phyloP scores from a whole-genome alignment of 768 basidiomycete genomes.

The Rhodotorula sphaerocarpa region DNA sequence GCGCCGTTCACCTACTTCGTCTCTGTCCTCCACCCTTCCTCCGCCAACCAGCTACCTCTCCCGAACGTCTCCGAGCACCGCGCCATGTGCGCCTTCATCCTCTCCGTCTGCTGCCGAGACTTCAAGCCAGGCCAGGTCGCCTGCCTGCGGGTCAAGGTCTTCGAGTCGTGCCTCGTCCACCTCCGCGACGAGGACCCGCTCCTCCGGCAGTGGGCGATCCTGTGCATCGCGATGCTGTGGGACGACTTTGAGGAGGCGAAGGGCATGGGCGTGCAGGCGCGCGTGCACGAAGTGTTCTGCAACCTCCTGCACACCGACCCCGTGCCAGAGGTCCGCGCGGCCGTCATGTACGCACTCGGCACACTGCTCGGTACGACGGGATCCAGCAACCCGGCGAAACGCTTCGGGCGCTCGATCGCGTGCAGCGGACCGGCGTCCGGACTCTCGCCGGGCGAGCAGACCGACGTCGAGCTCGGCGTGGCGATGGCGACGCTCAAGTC shows the following conservation, averaged over 20 bases:
- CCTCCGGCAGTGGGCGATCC: conserved; percentile 82
- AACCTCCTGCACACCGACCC: conserved; percentile 64
- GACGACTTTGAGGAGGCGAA: conserved; percentile 84
- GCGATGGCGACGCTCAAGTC: conserved; percentile 82
- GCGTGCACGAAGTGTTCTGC: conserved; percentile 66
- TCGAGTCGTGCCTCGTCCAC: conserved; percentile 75
- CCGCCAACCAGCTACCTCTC: conserved; percentile 46
- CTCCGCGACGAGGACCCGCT: conserved; percentile 85
- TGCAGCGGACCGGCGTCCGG: conserved; percentile 25
- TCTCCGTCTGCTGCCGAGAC: conserved; percentile 80
- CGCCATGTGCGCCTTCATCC: conserved; percentile 97
- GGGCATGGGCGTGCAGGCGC: conserved; percentile 65
- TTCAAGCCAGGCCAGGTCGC: conserved; percentile 78
- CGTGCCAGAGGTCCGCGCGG: conserved; percentile 84
- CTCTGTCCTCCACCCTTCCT: conserved; percentile 55
- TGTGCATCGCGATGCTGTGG: conserved; percentile 95
- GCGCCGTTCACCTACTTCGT: conserved; percentile 65
- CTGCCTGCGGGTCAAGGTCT: conserved; percentile 67
- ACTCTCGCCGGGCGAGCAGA: conserved; percentile 40
- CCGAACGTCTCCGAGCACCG: conserved; percentile 92
- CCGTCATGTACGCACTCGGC: conserved; percentile 80
- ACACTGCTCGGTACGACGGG: conserved; percentile 88
- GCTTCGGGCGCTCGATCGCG: conserved; percentile 35
- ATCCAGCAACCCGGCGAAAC: conserved; percentile 56
- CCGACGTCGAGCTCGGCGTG: conserved; percentile 72